Evolutionary conservation across 176 grass and related monocot species (phyloP).

Genomic region (Sorghum bicolor): Sorghum_bicolor_NCBIv3 NC_012872.2:66081501-66082000

Average conservation of each 20-base stretch:
- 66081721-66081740: background rate
- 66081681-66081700: background rate
- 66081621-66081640: constrained; percentile 19
- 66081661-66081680: background rate
- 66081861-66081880: background rate
- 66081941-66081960: background rate
- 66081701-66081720: background rate
- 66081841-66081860: background rate
- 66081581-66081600: constrained; percentile 64
- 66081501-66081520: background rate
- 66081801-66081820: background rate
- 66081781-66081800: background rate
- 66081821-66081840: background rate
- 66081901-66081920: background rate
- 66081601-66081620: constrained; percentile 31
- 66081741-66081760: background rate
- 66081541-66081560: constrained; percentile 34
- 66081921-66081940: background rate
- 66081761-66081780: background rate
- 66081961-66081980: background rate
- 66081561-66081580: constrained; percentile 45
- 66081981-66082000: background rate
- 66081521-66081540: background rate
- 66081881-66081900: background rate
- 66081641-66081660: background rate